Evolutionary conservation across 495 filamentous ascomycete genomes (phyloP).

Genomic region (Podospora comata): DNA sequence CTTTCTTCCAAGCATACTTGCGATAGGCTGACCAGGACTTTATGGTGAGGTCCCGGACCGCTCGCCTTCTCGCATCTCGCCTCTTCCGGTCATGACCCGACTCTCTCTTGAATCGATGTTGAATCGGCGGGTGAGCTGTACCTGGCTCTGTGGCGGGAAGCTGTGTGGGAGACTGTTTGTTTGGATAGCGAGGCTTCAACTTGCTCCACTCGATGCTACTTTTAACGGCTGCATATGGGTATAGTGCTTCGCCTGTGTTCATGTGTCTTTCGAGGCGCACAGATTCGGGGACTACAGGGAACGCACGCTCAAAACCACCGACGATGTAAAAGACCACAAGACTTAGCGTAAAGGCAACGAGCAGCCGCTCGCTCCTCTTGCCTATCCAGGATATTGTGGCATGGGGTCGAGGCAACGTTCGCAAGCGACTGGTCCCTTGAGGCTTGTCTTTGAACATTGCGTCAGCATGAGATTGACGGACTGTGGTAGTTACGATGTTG

Average conservation of each 20-base stretch:
- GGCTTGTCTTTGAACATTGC: neutral
- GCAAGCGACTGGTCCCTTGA: neutral
- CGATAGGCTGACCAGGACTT: slow-evolving; percentile 74
- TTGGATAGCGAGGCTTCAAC: slow-evolving; percentile 57
- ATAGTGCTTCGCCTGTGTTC: slow-evolving; percentile 13
- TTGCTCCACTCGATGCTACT: slow-evolving; percentile 55
- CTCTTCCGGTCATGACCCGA: slow-evolving; percentile 47
- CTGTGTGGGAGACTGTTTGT: slow-evolving; percentile 50
- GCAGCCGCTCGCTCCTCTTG: neutral
- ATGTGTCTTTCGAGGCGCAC: slow-evolving; percentile 15
- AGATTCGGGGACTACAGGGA: neutral
- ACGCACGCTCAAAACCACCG: neutral
- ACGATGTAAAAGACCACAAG: neutral
- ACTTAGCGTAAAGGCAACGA: neutral
- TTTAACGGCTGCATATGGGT: slow-evolving; percentile 10
- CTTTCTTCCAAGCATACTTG: slow-evolving; percentile 69
- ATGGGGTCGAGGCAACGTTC: neutral
- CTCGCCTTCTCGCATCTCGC: slow-evolving; percentile 54
- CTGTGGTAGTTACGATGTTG: neutral
- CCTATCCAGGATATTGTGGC: neutral
- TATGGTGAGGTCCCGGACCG: slow-evolving; percentile 63
- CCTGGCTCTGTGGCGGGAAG: slow-evolving; percentile 52
- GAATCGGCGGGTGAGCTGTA: slow-evolving; percentile 60
- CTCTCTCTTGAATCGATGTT: slow-evolving; percentile 60
- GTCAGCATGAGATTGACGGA: neutral